Evolutionary conservation across 805 yeast species (phyloP).

Genomic region (Danielia oregonensis): DNA sequence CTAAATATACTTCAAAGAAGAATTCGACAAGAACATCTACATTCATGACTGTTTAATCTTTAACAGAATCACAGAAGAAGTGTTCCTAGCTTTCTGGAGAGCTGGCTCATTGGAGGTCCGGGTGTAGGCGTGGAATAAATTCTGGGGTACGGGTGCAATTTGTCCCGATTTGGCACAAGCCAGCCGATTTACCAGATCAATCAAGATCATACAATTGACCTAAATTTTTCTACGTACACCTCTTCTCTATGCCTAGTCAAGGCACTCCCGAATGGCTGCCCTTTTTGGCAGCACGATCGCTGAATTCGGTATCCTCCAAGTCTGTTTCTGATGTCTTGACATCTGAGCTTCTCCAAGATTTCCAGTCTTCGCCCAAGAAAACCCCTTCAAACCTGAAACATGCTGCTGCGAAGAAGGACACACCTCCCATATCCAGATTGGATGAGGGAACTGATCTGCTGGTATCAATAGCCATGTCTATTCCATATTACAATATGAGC

Average conservation of each 20-base stretch:
- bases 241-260: background rate
- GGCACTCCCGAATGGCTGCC: conserved; percentile 1
- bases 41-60: too few species aligned
- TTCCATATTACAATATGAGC: conserved; percentile 11
- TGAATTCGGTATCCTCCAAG: background rate
- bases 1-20: too few species aligned
- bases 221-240: too few species aligned
- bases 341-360: conserved; percentile 4
- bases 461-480: conserved; percentile 5
- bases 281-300: background rate
- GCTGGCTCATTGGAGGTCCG: too few species aligned
- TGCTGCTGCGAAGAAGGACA: background rate
- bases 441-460: conserved; percentile 10
- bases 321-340: conserved; percentile 5
- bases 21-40: too few species aligned
- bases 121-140: too few species aligned
- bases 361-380: conserved; percentile 1
- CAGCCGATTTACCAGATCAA: too few species aligned
- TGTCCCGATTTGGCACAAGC: too few species aligned
- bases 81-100: too few species aligned
- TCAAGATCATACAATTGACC: too few species aligned
- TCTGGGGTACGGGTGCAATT: too few species aligned
- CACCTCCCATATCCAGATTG: background rate
- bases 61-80: too few species aligned
- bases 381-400: conserved; percentile 1